A percentile compares a stretch with the other conserved stretches of the same genome.
Conservation (phyloP, 495 filamentous ascomycete genomes). For the Annulohypoxylon maeteangense region DNA sequence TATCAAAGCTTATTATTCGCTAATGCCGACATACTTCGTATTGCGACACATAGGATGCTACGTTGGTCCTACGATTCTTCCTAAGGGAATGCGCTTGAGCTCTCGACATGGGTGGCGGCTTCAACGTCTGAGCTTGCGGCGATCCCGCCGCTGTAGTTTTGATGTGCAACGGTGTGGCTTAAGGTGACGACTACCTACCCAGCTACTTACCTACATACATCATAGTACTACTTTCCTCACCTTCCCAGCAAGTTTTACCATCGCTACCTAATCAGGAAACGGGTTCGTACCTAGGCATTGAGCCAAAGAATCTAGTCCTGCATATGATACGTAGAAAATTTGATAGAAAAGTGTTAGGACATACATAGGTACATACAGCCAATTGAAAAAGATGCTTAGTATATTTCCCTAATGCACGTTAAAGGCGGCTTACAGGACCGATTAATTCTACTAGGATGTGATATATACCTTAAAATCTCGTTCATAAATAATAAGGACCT, state of each 20-base stretch:
- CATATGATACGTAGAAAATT: neutral
- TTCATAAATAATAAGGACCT: neutral
- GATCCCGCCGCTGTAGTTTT: conserved; percentile 7
- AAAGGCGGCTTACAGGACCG: neutral
- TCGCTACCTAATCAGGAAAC: neutral
- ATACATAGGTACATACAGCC: neutral
- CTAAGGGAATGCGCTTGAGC: neutral
- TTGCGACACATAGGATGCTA: neutral
- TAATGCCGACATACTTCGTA: conserved; percentile 13
- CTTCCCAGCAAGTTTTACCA: neutral
- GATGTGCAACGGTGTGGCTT: conserved; percentile 17
- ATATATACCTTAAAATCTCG: neutral
- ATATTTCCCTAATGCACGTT: neutral
- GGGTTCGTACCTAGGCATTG: neutral
- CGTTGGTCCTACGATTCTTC: conserved; percentile 1
- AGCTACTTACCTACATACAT: too few species aligned
- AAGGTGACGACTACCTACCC: neutral
- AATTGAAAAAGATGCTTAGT: neutral
- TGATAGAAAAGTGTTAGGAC: neutral
- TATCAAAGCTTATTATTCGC: conserved; percentile 9
- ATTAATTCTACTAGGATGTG: neutral
- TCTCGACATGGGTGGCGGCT: neutral
- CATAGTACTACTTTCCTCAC: too few species aligned
- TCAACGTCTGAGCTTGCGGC: conserved; percentile 12
- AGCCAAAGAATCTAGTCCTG: neutral